phyloP scores from a whole-genome alignment of 164 flowering plant genomes.

The Santalum album region DNA sequence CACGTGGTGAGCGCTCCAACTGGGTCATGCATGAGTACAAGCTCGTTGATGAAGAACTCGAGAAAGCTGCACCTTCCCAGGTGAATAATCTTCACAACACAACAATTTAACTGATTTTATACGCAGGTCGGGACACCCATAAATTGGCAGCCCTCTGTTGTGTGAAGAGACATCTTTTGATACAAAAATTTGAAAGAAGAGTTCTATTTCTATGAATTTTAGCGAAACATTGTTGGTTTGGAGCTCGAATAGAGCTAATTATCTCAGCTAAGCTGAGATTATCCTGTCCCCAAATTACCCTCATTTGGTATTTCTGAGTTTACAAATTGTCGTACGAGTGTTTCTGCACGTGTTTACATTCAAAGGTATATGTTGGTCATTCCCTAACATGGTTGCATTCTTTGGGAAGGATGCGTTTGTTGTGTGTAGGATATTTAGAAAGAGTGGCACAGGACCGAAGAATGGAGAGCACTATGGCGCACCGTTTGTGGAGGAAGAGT shows the following conservation, averaged over 20 bases:
- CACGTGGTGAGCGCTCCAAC: conserved; percentile 4
- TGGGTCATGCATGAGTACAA: conserved; percentile 6
- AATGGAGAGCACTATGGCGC: conserved; percentile 5
- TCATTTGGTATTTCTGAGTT: no score
- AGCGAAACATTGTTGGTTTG: no score
- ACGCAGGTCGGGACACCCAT: no score
- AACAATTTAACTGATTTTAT: background rate
- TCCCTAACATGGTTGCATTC: background rate
- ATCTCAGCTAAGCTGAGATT: no score
- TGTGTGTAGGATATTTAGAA: conserved; percentile 1
- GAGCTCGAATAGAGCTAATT: no score
- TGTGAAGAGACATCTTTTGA: no score
- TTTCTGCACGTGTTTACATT: background rate
- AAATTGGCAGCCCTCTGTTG: no score
- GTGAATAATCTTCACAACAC: background rate
- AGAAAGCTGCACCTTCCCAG: background rate
- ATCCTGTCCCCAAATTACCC: no score
- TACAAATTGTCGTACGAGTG: background rate
- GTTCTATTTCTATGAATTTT: no score
- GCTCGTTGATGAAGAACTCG: background rate
- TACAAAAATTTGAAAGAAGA: no score
- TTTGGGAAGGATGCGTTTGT: conserved; percentile 1
- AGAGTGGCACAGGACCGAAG: conserved; percentile 1
- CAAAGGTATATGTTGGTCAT: background rate
- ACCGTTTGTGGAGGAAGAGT: conserved; percentile 8